Base-by-base conservation (phyloP, 2,329 filamentous ascomycete species). In the Pseudocercospora crystallina region DNA sequence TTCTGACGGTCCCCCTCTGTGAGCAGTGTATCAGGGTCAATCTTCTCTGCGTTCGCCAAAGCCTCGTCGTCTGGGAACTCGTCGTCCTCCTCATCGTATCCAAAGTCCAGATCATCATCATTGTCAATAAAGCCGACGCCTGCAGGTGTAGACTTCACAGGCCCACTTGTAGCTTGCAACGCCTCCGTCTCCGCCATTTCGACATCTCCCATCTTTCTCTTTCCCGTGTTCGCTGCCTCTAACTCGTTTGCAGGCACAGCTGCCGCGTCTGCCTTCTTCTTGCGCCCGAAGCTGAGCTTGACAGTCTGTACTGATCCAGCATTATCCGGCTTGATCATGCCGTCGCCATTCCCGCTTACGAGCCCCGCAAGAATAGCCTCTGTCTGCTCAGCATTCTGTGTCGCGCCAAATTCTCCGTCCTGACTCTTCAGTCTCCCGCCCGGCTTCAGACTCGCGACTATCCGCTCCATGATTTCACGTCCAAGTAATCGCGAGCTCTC, bases 1-100 rank as follows among this genome's bases (percentile, higher is more conserved):
- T 84, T 80, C 60, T 83, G 83, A 61, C 94, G 77, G 66, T 99
- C 92, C 55, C 90, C 89, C 64, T 91, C 90, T 2, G 86, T 89
- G 61, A 99, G 76, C 30, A 99, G 77, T 8, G 84, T 85, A 64
- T 96, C 87, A 70, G 97, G 94, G 66, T 97, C 90, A 60, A 99
- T 94, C 47, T 95, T 73, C 48, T 95, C 91, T 58, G 95, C 90
- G 10, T 57, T 49, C 52, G 61, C 90, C 87, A 71, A 39, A 40
- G 65, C 63, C 48, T 67, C 68, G 37, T 69, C 63, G 37, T 60
- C 64, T 2, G 68, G 68, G 20, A 71, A 63, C 14, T 68, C 64
- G 37, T 65, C 61, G n/a, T 67, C 65, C 26, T 66, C 63, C 15
- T 67, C 65, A 30, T 69, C 65, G 36, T 65, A 64, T 37, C 77